Evolutionary conservation across 2,329 filamentous ascomycete species (phyloP).

Genomic region (Fusarium poae): DNA sequence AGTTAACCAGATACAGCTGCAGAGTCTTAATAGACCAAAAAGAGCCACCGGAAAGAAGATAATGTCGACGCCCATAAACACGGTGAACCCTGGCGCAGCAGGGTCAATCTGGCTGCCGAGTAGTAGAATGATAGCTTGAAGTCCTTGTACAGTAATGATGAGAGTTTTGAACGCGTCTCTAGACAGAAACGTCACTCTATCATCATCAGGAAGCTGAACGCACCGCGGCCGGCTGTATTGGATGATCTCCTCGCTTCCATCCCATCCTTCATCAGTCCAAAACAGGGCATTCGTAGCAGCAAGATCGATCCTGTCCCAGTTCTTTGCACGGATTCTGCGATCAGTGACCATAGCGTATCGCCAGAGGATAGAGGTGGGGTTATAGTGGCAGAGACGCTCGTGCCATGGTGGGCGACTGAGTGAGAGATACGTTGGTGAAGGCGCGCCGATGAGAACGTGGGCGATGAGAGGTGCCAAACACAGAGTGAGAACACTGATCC

Average conservation of each 20-base stretch:
- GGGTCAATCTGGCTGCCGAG: neutral
- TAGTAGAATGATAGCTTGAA: constrained; percentile 5
- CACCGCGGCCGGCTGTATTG: neutral
- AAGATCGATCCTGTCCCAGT: constrained; percentile 15
- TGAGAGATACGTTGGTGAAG: constrained; percentile 10
- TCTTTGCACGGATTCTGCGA: constrained; percentile 9
- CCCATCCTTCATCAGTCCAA: constrained; percentile 30
- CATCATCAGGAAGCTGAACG: constrained; percentile 8
- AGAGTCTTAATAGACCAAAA: constrained; percentile 15
- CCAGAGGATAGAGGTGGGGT: constrained; percentile 34
- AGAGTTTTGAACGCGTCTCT: constrained; percentile 9
- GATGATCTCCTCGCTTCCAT: constrained; percentile 27
- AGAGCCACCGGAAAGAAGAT: constrained; percentile 25
- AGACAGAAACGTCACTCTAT: neutral
- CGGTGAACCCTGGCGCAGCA: neutral
- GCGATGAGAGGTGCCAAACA: constrained; percentile 32
- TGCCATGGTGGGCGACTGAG: constrained; percentile 23
- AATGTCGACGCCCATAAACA: constrained; percentile 18
- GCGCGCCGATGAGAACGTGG: constrained; percentile 23
- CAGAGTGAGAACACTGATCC: constrained; percentile 20
- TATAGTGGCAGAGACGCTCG: constrained; percentile 29
- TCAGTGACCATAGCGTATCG: constrained; percentile 21
- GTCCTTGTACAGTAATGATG: constrained; percentile 14
- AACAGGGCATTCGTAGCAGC: constrained; percentile 25
- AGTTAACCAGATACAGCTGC: constrained; percentile 5